Conservation (phyloP, 345 rosid species). For the Balakata baccata region DNA sequence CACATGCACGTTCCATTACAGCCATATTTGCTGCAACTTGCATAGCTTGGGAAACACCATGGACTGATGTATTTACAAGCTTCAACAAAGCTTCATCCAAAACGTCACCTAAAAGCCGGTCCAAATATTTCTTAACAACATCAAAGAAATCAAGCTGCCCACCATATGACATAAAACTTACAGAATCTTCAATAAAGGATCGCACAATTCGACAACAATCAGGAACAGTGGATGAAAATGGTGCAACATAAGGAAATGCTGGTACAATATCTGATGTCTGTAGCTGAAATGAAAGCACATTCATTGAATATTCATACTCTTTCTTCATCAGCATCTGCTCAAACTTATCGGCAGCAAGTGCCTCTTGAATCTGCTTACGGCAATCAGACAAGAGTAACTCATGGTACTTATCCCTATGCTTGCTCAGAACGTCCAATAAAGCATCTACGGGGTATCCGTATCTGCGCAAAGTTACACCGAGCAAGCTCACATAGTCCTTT, state of each 20-base stretch:
- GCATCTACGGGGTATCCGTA: conserved; percentile 86
- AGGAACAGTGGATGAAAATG: conserved; percentile 89
- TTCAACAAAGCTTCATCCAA: conserved; percentile 81
- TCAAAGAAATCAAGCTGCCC: conserved; percentile 95
- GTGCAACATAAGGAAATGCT: conserved; percentile 87
- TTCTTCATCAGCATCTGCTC: conserved; percentile 99
- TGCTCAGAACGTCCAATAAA: conserved; percentile 83
- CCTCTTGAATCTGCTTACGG: conserved; percentile 84
- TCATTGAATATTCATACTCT: conserved; percentile 95
- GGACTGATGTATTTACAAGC: conserved; percentile 68
- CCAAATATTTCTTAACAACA: conserved; percentile 86
- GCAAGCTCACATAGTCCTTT: conserved; percentile 94
- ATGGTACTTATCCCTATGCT: conserved; percentile 92
- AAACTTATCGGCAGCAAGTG: conserved; percentile 86
- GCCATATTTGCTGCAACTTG: conserved; percentile 98
- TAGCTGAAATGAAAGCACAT: conserved; percentile 92
- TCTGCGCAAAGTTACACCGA: conserved; percentile 82
- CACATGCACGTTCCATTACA: conserved; percentile 94
- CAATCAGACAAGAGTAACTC: conserved; percentile 92
- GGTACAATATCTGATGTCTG: conserved; percentile 87
- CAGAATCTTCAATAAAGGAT: conserved; percentile 91
- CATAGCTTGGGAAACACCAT: conserved; percentile 95
- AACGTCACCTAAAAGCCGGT: conserved; percentile 80
- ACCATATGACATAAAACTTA: conserved; percentile 91
- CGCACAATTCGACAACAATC: conserved; percentile 95